phyloP scores from a whole-genome alignment of 768 basidiomycete species.

The Rhodotorula taiwanensis region DNA sequence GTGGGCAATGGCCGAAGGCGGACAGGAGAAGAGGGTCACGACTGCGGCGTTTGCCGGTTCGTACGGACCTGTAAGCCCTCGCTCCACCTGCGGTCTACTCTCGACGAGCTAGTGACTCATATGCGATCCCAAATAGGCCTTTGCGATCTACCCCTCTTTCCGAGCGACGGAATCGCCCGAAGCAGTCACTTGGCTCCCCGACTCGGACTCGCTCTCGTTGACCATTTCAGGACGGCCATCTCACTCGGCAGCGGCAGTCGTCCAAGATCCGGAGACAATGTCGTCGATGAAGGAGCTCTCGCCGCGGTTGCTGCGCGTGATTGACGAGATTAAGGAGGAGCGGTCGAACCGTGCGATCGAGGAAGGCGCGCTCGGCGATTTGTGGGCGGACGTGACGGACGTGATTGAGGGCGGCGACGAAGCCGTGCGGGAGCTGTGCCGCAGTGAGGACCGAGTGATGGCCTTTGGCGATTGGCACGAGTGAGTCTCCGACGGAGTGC shows the following conservation, averaged over 20 bases:
- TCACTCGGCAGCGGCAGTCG: not conserved
- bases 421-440: not conserved
- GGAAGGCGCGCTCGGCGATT: constrained; percentile 6
- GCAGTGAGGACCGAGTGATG: not conserved
- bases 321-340: constrained; percentile 18
- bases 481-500: constrained; percentile 12
- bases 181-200: constrained; percentile 13
- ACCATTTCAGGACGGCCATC: constrained; percentile 9
- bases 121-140: not conserved
- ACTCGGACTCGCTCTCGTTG: constrained; percentile 17
- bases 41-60: constrained; percentile 18
- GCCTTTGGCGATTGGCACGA: constrained; percentile 11
- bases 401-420: not conserved
- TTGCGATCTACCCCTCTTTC: constrained; percentile 17
- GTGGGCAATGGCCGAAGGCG: constrained; percentile 14
- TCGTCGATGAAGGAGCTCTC: constrained; percentile 2
- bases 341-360: not conserved
- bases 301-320: constrained; percentile 1
- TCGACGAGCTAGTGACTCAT: not conserved
- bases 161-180: not conserved
- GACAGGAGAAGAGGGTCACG: constrained; percentile 13
- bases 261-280: not conserved
- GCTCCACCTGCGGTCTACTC: not conserved
- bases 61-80: constrained; percentile 3
- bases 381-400: constrained; percentile 9